Conservation (phyloP, 352 stramenopile genomes). For the Pythium utonaiense region DNA sequence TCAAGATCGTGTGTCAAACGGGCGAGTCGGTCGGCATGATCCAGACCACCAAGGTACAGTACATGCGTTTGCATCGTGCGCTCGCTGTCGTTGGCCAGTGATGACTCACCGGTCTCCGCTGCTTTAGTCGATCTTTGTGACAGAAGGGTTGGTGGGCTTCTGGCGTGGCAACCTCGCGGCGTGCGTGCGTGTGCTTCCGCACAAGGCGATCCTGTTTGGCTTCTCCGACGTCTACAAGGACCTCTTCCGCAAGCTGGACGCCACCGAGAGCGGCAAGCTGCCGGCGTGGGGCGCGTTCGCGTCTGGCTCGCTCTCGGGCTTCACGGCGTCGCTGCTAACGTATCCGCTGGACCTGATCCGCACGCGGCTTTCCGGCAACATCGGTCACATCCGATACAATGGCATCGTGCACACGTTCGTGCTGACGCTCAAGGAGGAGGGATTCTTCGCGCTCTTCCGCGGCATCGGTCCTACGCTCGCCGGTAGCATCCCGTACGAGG, state of each 20-base stretch:
- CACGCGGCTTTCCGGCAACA: slow-evolving; percentile 74
- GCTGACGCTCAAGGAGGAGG: slow-evolving; percentile 70
- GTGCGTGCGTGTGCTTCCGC: slow-evolving; percentile 74
- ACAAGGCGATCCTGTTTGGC: slow-evolving; percentile 80
- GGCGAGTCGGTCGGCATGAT: slow-evolving; percentile 77
- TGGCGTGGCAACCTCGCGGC: slow-evolving; percentile 74
- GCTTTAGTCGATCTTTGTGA: slow-evolving; percentile 39
- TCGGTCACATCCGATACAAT: slow-evolving; percentile 63
- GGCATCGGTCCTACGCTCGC: slow-evolving; percentile 69
- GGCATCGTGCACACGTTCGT: slow-evolving; percentile 70
- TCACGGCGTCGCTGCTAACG: slow-evolving; percentile 82
- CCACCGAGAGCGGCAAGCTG: slow-evolving; percentile 24
- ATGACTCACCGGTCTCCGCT: not conserved
- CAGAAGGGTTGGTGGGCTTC: slow-evolving; percentile 62
- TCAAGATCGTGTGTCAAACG: slow-evolving; percentile 85
- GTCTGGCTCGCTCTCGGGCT: slow-evolving; percentile 68
- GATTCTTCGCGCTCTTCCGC: slow-evolving; percentile 56
- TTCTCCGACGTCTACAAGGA: slow-evolving; percentile 89
- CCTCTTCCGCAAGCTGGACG: slow-evolving; percentile 36
- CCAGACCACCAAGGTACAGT: slow-evolving; percentile 40
- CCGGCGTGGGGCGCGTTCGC: slow-evolving; percentile 60
- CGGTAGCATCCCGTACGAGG: slow-evolving; percentile 74
- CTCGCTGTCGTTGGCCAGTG: not conserved
- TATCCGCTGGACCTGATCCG: slow-evolving; percentile 86
- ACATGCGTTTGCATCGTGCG: not conserved